Conservation (phyloP, 768 basidiomycete species). For the Kwoniella mangroviensis region DNA sequence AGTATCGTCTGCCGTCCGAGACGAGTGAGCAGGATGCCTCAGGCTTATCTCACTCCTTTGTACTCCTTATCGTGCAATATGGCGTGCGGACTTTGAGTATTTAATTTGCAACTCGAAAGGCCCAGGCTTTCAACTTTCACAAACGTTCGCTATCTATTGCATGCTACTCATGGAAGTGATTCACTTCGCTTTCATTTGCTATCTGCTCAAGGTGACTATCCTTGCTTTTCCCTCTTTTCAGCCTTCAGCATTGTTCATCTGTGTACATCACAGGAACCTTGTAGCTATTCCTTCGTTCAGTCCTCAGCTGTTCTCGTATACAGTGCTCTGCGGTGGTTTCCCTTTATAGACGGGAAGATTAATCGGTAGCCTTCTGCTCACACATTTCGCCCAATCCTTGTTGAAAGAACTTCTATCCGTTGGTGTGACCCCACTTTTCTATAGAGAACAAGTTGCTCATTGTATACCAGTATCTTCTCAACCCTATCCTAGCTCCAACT, state of each 20-base stretch:
- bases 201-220: too few relatives aligned
- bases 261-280: too few relatives aligned
- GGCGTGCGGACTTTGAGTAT: not conserved
- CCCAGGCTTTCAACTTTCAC: not conserved
- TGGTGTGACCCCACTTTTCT: not conserved
- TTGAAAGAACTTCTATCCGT: not conserved
- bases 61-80: slow-evolving; percentile 13
- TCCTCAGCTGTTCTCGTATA: not conserved
- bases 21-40: not conserved
- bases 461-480: too few relatives aligned
- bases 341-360: not conserved
- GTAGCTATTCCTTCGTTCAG: not conserved
- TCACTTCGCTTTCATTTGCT: too few relatives aligned
- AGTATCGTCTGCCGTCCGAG: not conserved
- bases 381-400: not conserved
- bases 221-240: not conserved
- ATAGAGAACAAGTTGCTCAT: too few relatives aligned
- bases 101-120: not conserved
- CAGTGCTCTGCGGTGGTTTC: not conserved
- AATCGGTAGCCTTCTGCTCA: not conserved
- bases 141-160: not conserved
- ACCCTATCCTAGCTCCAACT: too few relatives aligned
- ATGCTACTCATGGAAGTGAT: too few relatives aligned
- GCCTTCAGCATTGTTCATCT: not conserved
- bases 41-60: slow-evolving; percentile 16